A percentile compares a stretch with the other conserved stretches of the same genome.
phyloP scores from a whole-genome alignment of 805 yeast species.

The Candida schatavii region DNA sequence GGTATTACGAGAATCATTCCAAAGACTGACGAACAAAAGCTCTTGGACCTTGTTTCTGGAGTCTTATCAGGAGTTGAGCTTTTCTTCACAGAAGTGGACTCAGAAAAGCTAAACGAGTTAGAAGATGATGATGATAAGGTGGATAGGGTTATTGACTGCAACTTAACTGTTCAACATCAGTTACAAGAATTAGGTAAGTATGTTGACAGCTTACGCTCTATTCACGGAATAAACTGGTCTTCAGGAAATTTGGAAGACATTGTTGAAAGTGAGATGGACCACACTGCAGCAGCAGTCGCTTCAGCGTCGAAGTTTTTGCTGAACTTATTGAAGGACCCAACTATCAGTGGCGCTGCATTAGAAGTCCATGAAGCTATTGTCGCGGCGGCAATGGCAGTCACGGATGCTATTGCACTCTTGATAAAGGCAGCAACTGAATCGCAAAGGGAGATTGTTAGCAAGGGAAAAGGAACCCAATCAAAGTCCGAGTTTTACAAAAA shows the following conservation, averaged over 20 bases:
- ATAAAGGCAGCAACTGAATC: slow-evolving; percentile 76
- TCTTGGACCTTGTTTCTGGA: slow-evolving; percentile 48
- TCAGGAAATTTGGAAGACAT: slow-evolving; percentile 61
- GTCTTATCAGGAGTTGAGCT: slow-evolving; percentile 59
- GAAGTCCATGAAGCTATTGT: slow-evolving; percentile 76
- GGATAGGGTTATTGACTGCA: slow-evolving; percentile 73
- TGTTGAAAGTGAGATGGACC: slow-evolving; percentile 70
- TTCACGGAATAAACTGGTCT: slow-evolving; percentile 24
- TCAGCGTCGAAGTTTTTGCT: slow-evolving; percentile 62
- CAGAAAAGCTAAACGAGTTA: slow-evolving; percentile 49
- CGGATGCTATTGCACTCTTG: slow-evolving; percentile 70
- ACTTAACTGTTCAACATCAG: slow-evolving; percentile 68
- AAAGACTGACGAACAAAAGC: slow-evolving; percentile 51
- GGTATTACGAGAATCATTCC: slow-evolving; percentile 61
- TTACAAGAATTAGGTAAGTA: slow-evolving; percentile 56
- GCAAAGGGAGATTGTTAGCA: slow-evolving; percentile 75
- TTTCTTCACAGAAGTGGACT: slow-evolving; percentile 58
- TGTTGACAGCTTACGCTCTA: slow-evolving; percentile 51
- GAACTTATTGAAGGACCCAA: slow-evolving; percentile 51
- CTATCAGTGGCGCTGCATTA: slow-evolving; percentile 52
- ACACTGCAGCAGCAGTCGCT: slow-evolving; percentile 68
- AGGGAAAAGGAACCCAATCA: slow-evolving; percentile 63
- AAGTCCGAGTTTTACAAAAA: slow-evolving; percentile 78
- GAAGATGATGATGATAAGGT: slow-evolving; percentile 62
- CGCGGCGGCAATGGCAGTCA: slow-evolving; percentile 75